Conservation (phyloP, 202 grass and related monocot genomes). For the Saccharum hybrid region DNA sequence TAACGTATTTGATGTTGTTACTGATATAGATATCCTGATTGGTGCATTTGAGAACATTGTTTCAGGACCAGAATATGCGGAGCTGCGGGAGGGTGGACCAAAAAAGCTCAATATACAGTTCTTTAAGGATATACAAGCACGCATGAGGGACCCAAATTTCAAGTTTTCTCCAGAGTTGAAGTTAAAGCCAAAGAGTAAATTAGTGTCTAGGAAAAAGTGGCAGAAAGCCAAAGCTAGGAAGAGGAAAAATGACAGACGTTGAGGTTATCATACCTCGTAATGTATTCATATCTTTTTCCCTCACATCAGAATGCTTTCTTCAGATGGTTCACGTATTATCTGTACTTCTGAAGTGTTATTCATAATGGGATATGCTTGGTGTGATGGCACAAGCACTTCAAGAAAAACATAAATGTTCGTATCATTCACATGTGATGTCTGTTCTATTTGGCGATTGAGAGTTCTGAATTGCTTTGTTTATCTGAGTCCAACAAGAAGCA, state of each 20-base stretch:
- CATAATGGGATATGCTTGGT: constrained; percentile 26
- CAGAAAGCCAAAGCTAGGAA: constrained; percentile 84
- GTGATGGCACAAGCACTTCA: constrained; percentile 28
- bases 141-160: constrained; percentile 93
- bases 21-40: constrained; percentile 94
- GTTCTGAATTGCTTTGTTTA: constrained; percentile 17
- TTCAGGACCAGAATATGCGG: constrained; percentile 83
- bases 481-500: constrained; percentile 20
- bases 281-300: constrained; percentile 42
- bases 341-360: background rate
- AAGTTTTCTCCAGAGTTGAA: constrained; percentile 89
- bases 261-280: constrained; percentile 43
- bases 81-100: constrained; percentile 81
- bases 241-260: constrained; percentile 85
- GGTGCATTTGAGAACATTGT: constrained; percentile 97
- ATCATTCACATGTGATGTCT: constrained; percentile 25
- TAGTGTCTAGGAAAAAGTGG: constrained; percentile 92
- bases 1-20: constrained; percentile 91
- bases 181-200: constrained; percentile 89
- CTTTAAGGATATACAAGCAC: constrained; percentile 89
- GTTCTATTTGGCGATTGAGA: constrained; percentile 7
- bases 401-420: constrained; percentile 14
- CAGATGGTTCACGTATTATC: background rate
- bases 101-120: constrained; percentile 98
- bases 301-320: constrained; percentile 34